Evolutionary conservation across 306 rosid species (phyloP), one percentile per base, ranked within the genome.

Genomic region (Cucumis hystrix): DNA sequence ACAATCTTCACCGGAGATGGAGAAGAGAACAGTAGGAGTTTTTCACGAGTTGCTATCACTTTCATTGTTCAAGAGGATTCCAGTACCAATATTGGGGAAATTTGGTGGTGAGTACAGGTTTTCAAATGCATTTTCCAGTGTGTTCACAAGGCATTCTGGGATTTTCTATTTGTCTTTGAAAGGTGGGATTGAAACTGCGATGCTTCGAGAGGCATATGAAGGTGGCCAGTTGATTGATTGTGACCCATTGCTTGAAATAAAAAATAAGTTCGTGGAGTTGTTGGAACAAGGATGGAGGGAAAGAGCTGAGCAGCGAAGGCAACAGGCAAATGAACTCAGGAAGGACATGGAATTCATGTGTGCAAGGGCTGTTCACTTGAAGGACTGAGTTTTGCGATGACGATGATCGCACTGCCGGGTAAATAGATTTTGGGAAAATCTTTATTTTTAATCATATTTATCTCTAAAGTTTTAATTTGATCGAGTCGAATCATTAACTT

Each of bases 81-180:
- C 93, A 0, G 91, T 95, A 68, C 91, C 98, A 0, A 91, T 85
- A 54, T 79, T 95, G 52, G 97, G 96, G 5, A 95, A 92, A 72
- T 95, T 95, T 65, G 73, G 90, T 28, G 91, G 86, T 4, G 97
- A 95, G 43, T 92, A 84, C 74, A 80, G 96, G 81, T 92, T 96
- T 82, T 92, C 99, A 0, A 96, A 92, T 77, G 90, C 88, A 0
- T 92, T 92, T 64, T 87, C 93, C 0, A 89, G 83, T 55, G 86
- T 65, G 3, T 96, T 91, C 74, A 91, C 98, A 1, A 84, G 99
- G 87, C 97, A 91, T 81, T 70, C 99, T 0, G 96, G 99, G 70
- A 91, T 96, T 52, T 96, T 96, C 37, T 96, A 91, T 71, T 2
- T 91, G 89, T 96, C 99, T 0, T 84, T 89, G 84, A 96, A 92